These are phyloP conservation scores for Pleurotus pulmonarius DNA, from an alignment of 768 basidiomycete species.

Conservation along the genomic window DNA sequence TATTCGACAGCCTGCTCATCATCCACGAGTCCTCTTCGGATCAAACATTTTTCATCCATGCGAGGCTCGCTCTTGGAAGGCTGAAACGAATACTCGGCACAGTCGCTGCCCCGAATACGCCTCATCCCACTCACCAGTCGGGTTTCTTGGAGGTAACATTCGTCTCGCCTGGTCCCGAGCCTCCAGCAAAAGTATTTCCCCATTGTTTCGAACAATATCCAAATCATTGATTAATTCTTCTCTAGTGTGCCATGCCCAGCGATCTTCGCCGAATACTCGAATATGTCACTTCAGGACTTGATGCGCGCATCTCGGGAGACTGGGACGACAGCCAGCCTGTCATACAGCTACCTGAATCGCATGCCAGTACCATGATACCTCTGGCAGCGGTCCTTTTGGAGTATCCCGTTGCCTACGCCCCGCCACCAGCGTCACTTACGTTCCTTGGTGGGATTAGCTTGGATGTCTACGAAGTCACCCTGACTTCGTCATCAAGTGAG, in stretches of 20 bases:
- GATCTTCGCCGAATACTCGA: background rate
- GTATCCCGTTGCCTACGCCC: conserved; percentile 55
- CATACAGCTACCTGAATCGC: conserved; percentile 7
- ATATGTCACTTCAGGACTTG: background rate
- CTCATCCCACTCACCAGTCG: background rate
- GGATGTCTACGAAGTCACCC: conserved; percentile 44
- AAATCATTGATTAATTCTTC: background rate
- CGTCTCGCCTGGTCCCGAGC: background rate
- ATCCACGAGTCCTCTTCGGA: conserved; percentile 40
- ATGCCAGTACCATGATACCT: conserved; percentile 31
- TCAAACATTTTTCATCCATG: conserved; percentile 58
- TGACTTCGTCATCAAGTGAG: conserved; percentile 9
- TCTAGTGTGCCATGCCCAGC: background rate
- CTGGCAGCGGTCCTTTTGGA: conserved; percentile 59
- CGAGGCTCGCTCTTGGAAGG: conserved; percentile 16
- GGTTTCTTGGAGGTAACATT: background rate
- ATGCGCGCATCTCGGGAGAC: background rate
- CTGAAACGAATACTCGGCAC: background rate
- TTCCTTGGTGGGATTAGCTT: conserved; percentile 46
- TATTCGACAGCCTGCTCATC: conserved; percentile 40
- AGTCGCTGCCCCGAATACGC: too few species aligned
- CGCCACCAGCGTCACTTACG: conserved; percentile 18
- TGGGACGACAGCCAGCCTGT: background rate
- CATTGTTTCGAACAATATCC: background rate
- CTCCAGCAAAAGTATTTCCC: background rate